A percentile compares a stretch with the other conserved stretches of the same genome.
These are phyloP conservation scores for Nakazawaea populi DNA, from an alignment of 805 yeast species.

Conservation along the genomic window DNA sequence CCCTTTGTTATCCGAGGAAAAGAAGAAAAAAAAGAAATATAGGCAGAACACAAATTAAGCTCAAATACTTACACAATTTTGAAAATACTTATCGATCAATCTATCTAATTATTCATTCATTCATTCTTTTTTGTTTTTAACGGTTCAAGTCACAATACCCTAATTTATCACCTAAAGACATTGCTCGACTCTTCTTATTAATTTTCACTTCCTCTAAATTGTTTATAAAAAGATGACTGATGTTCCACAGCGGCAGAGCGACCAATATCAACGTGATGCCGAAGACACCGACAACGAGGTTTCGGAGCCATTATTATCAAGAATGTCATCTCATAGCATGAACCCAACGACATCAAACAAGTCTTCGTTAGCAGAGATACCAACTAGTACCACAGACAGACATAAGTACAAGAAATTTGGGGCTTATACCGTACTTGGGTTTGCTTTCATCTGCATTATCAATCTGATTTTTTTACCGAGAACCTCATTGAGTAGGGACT, in stretches of 20 bases:
- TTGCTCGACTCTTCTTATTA: too few relatives aligned
- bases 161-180: too few relatives aligned
- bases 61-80: too few relatives aligned
- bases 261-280: neutral
- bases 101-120: too few relatives aligned
- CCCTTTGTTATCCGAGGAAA: neutral
- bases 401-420: slow-evolving; percentile 29
- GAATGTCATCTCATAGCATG: neutral
- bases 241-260: neutral
- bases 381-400: neutral
- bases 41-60: too few relatives aligned
- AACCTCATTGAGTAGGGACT: slow-evolving; percentile 77
- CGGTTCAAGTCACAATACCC: too few relatives aligned
- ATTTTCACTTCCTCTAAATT: too few relatives aligned
- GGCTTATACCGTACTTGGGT: slow-evolving; percentile 42
- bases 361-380: neutral
- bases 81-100: too few relatives aligned
- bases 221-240: neutral
- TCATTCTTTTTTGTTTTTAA: too few relatives aligned
- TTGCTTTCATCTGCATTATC: slow-evolving; percentile 46
- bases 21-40: neutral
- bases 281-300: neutral
- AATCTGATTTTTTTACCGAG: slow-evolving; percentile 75
- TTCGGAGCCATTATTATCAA: neutral
- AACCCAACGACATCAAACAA: neutral